These are phyloP conservation scores for Daldinia bambusicola DNA, from an alignment of 495 filamentous ascomycete genomes.

Conservation along the genomic window DNA sequence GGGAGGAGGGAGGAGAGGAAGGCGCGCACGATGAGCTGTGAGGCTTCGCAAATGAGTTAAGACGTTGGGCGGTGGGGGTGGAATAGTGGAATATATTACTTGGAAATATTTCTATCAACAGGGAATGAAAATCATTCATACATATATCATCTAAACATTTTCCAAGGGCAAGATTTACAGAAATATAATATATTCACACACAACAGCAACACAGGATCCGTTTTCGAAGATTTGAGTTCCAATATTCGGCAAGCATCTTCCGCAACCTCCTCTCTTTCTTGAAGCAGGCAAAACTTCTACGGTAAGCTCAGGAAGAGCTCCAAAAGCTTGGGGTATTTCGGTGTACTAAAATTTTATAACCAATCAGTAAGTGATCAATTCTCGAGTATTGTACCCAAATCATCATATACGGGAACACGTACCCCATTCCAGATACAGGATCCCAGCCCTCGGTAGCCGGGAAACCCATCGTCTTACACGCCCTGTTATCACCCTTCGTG, in stretches of 20 bases:
- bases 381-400: not conserved
- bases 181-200: not conserved
- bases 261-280: not conserved
- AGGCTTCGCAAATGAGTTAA: not conserved
- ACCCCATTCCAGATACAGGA: constrained; percentile 69
- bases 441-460: constrained; percentile 65
- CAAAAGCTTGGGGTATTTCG: constrained; percentile 50
- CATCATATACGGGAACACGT: constrained; percentile 32
- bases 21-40: constrained; percentile 52
- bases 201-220: not conserved
- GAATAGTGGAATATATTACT: not conserved
- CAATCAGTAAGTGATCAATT: constrained; percentile 19
- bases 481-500: constrained; percentile 65
- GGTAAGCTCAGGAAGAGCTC: constrained; percentile 51
- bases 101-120: constrained; percentile 12
- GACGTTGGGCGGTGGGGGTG: no score
- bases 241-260: not conserved
- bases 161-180: not conserved
- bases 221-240: not conserved
- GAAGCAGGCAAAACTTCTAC: constrained; percentile 4
- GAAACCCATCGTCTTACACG: constrained; percentile 68
- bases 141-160: not conserved
- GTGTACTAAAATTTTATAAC: constrained; percentile 38
- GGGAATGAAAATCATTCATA: not conserved
- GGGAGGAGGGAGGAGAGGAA: not conserved